Evolutionary conservation across 1,284 basidiomycete species (phyloP), one percentile per base, ranked within the genome.

Genomic region (Rhodotorula sp.): DNA sequence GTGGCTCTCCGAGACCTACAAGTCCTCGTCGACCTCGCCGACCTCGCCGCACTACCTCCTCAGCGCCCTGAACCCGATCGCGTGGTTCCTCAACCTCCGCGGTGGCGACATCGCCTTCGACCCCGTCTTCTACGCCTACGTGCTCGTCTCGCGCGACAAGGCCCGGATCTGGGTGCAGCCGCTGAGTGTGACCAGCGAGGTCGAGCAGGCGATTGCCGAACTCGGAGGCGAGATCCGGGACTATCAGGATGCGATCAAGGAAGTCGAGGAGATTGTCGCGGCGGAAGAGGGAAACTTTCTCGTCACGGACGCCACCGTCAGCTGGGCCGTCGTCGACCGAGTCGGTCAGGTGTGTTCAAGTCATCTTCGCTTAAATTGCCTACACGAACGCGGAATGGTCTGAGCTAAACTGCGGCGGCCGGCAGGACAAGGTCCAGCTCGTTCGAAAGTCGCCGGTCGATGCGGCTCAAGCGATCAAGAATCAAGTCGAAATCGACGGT

Each of bases 381-480:
- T 28, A 28, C 28, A 28, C 28, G 28, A 28, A 3, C 15, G 8
- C 34, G 34, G 34, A 10, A 43, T 12, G 38, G 38, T 2, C 43
- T 60, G 31, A 14, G 23, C 31, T n/a, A 49, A 19, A 28, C 49
- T 16, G 12, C 1, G 26, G 3, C 28, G 45, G 3, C 6, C n/a
- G 2, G 26, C 60, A 74, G 70, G 61, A 66, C 19, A 68, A 68
- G 5, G 52, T 67, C 67, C 7, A 31, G 28, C 55, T 63, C 19
- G 54, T 63, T 45, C 38, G 14, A 14, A 63, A 48, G 19, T 63
- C 62, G 54, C 84, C 84, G 66, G 84, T 97, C n/a, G 90, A 92
- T 67, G 84, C 86, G 61, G 87, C 90, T 82, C 92, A 95, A 81
- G 84, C 93, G 8, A 88, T 95, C 79, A 99, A 99, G 87, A 98